Evolutionary conservation across 2,329 filamentous ascomycete species (phyloP).

Genomic region (Aspergillus proliferans): DNA sequence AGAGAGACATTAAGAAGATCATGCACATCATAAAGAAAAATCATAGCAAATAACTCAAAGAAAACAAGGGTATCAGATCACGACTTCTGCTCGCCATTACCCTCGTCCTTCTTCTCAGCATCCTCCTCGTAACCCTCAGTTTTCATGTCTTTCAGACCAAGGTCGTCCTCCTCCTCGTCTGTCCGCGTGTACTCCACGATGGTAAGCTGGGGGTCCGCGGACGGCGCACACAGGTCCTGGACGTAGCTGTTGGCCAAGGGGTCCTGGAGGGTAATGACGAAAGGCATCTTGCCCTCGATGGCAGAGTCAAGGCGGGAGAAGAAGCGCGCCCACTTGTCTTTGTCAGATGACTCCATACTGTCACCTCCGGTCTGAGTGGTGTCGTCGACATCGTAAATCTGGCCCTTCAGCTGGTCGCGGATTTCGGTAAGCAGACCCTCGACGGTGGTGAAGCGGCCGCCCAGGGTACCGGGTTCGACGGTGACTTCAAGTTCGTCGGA

Average conservation of each 20-base stretch:
- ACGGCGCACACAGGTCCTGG: slow-evolving; percentile 72
- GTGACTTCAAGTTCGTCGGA: slow-evolving; percentile 81
- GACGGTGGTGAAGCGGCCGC: slow-evolving; percentile 92
- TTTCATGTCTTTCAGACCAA: slow-evolving; percentile 90
- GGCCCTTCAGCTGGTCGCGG: slow-evolving; percentile 75
- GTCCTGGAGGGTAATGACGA: slow-evolving; percentile 77
- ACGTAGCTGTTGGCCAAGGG: slow-evolving; percentile 91
- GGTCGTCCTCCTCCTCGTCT: slow-evolving; percentile 85
- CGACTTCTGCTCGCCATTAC: slow-evolving; percentile 20
- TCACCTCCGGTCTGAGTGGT: slow-evolving; percentile 61
- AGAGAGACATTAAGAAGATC: slow-evolving; percentile 13
- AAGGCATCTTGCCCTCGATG: slow-evolving; percentile 72
- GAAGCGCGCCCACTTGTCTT: slow-evolving; percentile 71
- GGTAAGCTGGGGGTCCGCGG: slow-evolving; percentile 77
- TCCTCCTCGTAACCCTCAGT: slow-evolving; percentile 74
- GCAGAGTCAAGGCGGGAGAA: slow-evolving; percentile 70
- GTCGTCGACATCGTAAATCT: slow-evolving; percentile 74
- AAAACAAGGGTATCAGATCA: slow-evolving; percentile 15
- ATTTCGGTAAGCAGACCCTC: slow-evolving; percentile 92
- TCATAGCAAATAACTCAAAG: slow-evolving; percentile 8
- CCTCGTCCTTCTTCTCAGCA: slow-evolving; percentile 14
- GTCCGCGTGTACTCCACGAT: slow-evolving; percentile 80
- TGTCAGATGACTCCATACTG: slow-evolving; percentile 62
- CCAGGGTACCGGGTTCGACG: slow-evolving; percentile 88
- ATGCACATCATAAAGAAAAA: slow-evolving; percentile 17